Conservation (phyloP, 2,329 filamentous ascomycete genomes). For the Lachnellula willkommii region DNA sequence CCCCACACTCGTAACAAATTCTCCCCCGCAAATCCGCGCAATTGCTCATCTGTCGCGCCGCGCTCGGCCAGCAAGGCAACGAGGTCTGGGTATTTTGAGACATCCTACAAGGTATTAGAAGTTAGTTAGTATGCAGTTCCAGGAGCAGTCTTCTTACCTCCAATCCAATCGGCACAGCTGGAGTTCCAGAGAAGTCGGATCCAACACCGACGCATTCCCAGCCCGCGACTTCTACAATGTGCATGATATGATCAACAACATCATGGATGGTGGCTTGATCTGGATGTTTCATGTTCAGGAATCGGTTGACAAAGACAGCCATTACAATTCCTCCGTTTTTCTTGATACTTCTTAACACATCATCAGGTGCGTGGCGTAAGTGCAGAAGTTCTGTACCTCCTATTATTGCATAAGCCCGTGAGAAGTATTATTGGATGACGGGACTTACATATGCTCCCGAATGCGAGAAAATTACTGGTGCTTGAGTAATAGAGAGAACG, state of each 20-base stretch:
- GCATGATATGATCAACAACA: constrained; percentile 57
- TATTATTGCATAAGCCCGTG: too few species aligned
- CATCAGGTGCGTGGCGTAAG: constrained; percentile 61
- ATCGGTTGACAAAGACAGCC: constrained; percentile 29
- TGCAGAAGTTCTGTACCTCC: constrained; percentile 52
- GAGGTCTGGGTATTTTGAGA: constrained; percentile 56
- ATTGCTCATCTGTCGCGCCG: constrained; percentile 53
- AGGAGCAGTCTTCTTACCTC: background rate
- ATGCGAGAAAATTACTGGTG: constrained; percentile 62
- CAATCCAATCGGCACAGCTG: background rate
- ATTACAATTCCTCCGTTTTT: constrained; percentile 54
- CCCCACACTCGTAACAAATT: constrained; percentile 53
- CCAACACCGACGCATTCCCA: constrained; percentile 62
- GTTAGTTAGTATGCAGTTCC: background rate
- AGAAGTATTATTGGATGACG: too few species aligned
- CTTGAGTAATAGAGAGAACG: constrained; percentile 44
- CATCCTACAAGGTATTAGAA: constrained; percentile 47
- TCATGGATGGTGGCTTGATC: constrained; percentile 51
- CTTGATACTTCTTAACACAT: constrained; percentile 55
- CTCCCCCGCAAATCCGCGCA: constrained; percentile 50
- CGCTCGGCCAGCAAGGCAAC: constrained; percentile 44
- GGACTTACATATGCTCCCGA: constrained; percentile 47
- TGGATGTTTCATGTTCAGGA: constrained; percentile 38
- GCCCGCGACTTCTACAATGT: constrained; percentile 58
- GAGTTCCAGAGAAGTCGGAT: background rate